Evolutionary conservation across 352 stramenopile genomes (phyloP), one percentile per base, ranked within the genome.

Genomic region (Phytophthora foliorum): DNA sequence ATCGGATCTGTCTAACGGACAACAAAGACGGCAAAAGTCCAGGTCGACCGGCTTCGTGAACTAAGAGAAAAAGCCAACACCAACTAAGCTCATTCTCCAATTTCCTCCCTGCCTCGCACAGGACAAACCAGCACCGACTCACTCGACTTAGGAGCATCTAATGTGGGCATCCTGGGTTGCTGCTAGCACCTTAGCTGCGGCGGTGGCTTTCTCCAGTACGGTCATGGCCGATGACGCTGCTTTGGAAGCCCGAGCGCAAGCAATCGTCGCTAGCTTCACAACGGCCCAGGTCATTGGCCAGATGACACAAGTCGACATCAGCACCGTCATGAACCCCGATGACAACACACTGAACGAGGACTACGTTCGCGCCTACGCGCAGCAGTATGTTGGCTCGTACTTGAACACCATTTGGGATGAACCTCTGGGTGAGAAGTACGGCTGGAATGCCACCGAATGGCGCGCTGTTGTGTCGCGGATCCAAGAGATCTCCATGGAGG

Each of bases 241-340:
- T 9, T 71, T 50, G 29, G 62, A 70, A 4, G 56, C 41, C 2
- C 45, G 51, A 41, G 56, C 64, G 2, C 57, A 72, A 44, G 16
- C 46, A 16, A 68, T 72, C 17, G 57, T 72, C 24, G 50, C 56
- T 10, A n/a, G 49, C 22, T 67, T 72, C 57, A 48, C 49, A 4
- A 72, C 44, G 13, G 48, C 50, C 4, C 57, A 89, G 25, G 78
- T 89, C 55, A 69, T 98, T 27, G 89, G 89, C 2, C 90, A 98
- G 63, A 96, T 98, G 89, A 90, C 88, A 9, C 92, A 98, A 69
- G 78, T 98, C 29, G 89, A 97, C 55, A 84, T 97, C 46, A 86
- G 76, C 39, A 78, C 85, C 3, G 72, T 97, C 10, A 59, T 96
- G 25, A 71, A 82, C 27, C 39, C 75, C 7, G 74, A 89, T 2